A percentile compares a stretch with the other conserved stretches of the same genome.
Conservation (phyloP, 768 basidiomycete genomes). For the Auriscalpium microsporum region DNA sequence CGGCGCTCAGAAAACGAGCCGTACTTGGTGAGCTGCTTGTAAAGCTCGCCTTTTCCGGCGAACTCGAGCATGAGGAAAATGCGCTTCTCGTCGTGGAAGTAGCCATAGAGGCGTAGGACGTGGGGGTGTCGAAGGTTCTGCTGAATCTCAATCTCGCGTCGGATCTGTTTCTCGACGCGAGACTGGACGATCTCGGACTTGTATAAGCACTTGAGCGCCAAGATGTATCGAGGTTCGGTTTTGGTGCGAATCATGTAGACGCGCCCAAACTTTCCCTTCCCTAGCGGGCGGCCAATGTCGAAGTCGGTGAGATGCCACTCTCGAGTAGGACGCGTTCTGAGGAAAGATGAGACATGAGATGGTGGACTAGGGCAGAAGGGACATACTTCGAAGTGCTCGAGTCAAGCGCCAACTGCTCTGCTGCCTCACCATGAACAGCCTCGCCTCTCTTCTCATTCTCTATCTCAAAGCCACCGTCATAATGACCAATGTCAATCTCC, state of each 20-base stretch:
- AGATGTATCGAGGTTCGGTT: slow-evolving; percentile 77
- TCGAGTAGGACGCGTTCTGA: slow-evolving; percentile 61
- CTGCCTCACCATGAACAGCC: slow-evolving; percentile 66
- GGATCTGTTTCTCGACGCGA: slow-evolving; percentile 92
- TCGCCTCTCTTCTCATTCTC: slow-evolving; percentile 80
- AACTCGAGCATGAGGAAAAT: slow-evolving; percentile 99
- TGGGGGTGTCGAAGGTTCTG: slow-evolving; percentile 94
- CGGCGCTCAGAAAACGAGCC: slow-evolving; percentile 85
- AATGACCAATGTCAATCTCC: slow-evolving; percentile 72
- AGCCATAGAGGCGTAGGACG: slow-evolving; percentile 89
- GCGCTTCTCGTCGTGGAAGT: slow-evolving; percentile 96
- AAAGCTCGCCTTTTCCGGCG: slow-evolving; percentile 93
- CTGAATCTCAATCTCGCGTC: slow-evolving; percentile 97
- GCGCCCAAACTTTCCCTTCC: slow-evolving; percentile 98
- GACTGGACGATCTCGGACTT: slow-evolving; percentile 91
- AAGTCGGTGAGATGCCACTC: slow-evolving; percentile 84
- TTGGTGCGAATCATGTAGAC: slow-evolving; percentile 99
- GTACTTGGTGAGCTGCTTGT: slow-evolving; percentile 85
- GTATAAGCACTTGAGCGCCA: slow-evolving; percentile 94
- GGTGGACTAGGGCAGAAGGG: not conserved
- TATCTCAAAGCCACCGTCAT: slow-evolving; percentile 94
- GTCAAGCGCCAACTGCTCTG: slow-evolving; percentile 74
- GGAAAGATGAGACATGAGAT: not conserved
- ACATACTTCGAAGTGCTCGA: slow-evolving; percentile 65
- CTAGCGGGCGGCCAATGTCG: slow-evolving; percentile 91